Evolutionary conservation across 345 rosid species (phyloP).

Genomic region (Punica granatum): DNA sequence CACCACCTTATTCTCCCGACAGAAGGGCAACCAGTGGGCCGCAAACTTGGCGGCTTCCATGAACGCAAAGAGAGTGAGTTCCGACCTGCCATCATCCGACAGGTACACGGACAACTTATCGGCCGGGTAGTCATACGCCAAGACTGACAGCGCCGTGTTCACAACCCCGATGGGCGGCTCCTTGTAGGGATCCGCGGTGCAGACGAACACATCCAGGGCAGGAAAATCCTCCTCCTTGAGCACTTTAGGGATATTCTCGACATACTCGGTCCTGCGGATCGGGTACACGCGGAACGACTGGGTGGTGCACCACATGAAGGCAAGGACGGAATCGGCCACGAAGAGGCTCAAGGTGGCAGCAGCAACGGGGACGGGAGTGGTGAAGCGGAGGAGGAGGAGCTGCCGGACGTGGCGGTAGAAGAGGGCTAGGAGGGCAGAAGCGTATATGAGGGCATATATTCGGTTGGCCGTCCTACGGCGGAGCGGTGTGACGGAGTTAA

Average conservation of each 20-base stretch:
- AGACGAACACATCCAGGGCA: slow-evolving; percentile 57
- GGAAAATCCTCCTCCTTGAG: slow-evolving; percentile 36
- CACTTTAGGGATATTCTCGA: slow-evolving; percentile 13
- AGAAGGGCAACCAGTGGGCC: slow-evolving; percentile 61
- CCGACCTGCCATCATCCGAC: slow-evolving; percentile 81
- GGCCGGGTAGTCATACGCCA: slow-evolving; percentile 73
- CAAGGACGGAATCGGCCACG: slow-evolving; percentile 49
- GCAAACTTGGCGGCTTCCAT: slow-evolving; percentile 72
- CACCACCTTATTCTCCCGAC: slow-evolving; percentile 29
- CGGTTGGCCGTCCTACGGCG: slow-evolving; percentile 36
- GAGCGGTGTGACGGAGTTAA: slow-evolving; percentile 31
- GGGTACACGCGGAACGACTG: slow-evolving; percentile 37
- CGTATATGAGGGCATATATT: slow-evolving; percentile 35
- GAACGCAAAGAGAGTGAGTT: slow-evolving; percentile 62
- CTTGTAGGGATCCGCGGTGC: slow-evolving; percentile 87
- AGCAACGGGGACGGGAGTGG: slow-evolving; percentile 14
- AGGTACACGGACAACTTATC: slow-evolving; percentile 63
- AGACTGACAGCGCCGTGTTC: slow-evolving; percentile 65
- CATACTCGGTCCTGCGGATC: slow-evolving; percentile 31
- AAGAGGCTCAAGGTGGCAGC: slow-evolving; percentile 21
- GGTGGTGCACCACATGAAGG: slow-evolving; percentile 52
- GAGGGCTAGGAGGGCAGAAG: slow-evolving; percentile 40
- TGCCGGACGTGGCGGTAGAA: slow-evolving; percentile 34
- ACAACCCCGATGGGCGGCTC: slow-evolving; percentile 72
- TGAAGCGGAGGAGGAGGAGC: slow-evolving; percentile 25